Evolutionary conservation across 2,329 filamentous ascomycete genomes (phyloP), one percentile per base, ranked within the genome.

Genomic region (Clarireedia sp.): DNA sequence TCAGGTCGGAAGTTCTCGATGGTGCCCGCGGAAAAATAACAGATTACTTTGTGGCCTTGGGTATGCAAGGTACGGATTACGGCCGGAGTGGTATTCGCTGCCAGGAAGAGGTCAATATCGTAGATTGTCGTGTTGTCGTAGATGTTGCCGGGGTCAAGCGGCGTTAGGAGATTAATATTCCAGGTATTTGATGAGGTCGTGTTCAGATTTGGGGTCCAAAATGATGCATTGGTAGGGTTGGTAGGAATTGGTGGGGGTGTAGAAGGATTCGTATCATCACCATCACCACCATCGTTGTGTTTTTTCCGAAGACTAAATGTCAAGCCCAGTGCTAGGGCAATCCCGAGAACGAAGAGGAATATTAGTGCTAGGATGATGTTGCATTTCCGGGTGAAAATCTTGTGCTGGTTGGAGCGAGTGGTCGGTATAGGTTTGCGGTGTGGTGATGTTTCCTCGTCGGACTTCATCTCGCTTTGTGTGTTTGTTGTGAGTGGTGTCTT

Each of bases 1-100:
- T 89, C 86, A 0, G 74, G 69, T 3, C 85, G 76, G 72, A 76
- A 80, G 51, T 80, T 66, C 68, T 89, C 86, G 63, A 78, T 87
- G 8, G 80, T 83, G 1, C 86, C 86, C 0, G 83, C 84, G 50
- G 81, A 85, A 71, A 89, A 89, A 70, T 90, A 89, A 72, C 86
- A 90, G 54, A 89, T 83, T 54, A 87, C 79, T 59, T 79, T 81
- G 64, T 79, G 79, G 5, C 76, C 78, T 40, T 74, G 62, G 2
- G 61, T 59, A 48, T 82, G 78, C 9, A 84, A 70, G 5, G 68
- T 66, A 7, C 67, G 54, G 48, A 83, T 78, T 1, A 70, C 74
- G 5, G 69, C 64, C 9, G 72, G 70, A 7, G 72, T 67, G 53
- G 78, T 80, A 66, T 85, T 62, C 14, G 52, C 19, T 1, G 52